phyloP scores from a whole-genome alignment of 1,284 basidiomycete genomes.

The Microbotryum scabiosae region DNA sequence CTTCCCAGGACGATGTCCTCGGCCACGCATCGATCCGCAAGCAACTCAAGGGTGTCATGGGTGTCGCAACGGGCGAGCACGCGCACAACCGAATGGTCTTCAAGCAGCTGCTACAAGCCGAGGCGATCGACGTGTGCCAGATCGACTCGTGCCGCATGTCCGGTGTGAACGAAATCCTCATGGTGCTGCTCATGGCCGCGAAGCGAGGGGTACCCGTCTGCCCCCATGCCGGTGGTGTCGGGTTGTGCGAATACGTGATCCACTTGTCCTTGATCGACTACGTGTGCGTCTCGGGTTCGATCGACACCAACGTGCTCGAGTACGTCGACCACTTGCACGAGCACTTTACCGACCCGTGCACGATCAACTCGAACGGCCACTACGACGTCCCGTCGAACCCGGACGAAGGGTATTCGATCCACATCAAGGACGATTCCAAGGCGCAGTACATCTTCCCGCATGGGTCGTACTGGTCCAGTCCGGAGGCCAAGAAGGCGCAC shows the following conservation, averaged over 20 bases:
- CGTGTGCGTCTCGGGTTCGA: conserved; percentile 77
- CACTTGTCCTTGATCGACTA: conserved; percentile 77
- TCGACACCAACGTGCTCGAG: conserved; percentile 86
- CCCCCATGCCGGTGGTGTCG: conserved; percentile 91
- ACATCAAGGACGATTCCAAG: conserved; percentile 44
- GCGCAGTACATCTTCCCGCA: conserved; percentile 42
- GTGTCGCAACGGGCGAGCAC: conserved; percentile 84
- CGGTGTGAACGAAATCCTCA: conserved; percentile 85
- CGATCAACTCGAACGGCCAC: conserved; percentile 73
- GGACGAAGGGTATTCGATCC: conserved; percentile 36
- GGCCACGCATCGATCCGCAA: conserved; percentile 71
- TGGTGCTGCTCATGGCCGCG: conserved; percentile 86
- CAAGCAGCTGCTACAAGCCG: conserved; percentile 87
- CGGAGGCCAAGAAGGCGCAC: conserved; percentile 17
- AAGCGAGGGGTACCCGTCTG: conserved; percentile 86
- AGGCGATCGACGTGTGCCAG: conserved; percentile 91
- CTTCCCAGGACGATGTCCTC: conserved; percentile 60
- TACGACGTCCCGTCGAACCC: conserved; percentile 56
- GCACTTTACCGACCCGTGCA: conserved; percentile 79
- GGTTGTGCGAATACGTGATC: conserved; percentile 87
- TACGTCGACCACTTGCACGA: conserved; percentile 84
- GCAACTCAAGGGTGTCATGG: conserved; percentile 74
- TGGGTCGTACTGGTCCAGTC: conserved; percentile 43
- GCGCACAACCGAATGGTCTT: conserved; percentile 90
- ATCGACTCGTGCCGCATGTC: conserved; percentile 90